Evolutionary conservation across 768 basidiomycete species (phyloP), one percentile per base, ranked within the genome.

Genomic region (Nidularia pulvinata): DNA sequence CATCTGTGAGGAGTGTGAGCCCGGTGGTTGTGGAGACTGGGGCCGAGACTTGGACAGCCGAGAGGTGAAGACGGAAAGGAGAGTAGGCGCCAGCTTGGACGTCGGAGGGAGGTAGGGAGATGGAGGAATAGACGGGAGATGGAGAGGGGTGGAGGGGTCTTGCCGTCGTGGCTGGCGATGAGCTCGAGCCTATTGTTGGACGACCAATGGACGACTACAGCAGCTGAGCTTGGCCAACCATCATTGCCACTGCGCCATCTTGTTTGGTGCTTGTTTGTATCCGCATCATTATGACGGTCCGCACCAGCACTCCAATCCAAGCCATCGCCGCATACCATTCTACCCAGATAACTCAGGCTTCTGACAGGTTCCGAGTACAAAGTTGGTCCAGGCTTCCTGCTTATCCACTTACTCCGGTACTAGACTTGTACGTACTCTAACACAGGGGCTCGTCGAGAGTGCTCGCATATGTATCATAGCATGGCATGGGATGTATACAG

Each of bases 1-100:
- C 88, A 91, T 91, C 55, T 75, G 78, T 57, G 75, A 67, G 59
- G 74, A 69, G 65, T 76, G 73, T 13, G 83, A 74, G 59, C 76
- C 74, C 61, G 69, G 66, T 57, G 85, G 84, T 68, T 83, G 82
- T 36, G 87, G 85, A 52, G 89, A 90, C 65, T 88, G 85, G 37
- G 85, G 77, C 74, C 90, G 78, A 62, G 84, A 82, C 80, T 82
- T 86, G 60, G 85, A 81, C 53, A 89, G 77, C 69, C 87, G 79
- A 56, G 84, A 85, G 56, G 88, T 79, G 57, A 92, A 81, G 43
- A 84, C 88, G 65, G 89, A 87, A 66, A 92, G 77, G 47, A 92
- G 80, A 65, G 89, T 86, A 46, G 89, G 89, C 74, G 90, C 90
- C 90, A 92, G 89, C 68, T 80, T 90, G 71, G 54, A 60, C 51